These are phyloP conservation scores for Ustilago nuda DNA, from an alignment of 1,284 basidiomycete species.

Conservation along the genomic window DNA sequence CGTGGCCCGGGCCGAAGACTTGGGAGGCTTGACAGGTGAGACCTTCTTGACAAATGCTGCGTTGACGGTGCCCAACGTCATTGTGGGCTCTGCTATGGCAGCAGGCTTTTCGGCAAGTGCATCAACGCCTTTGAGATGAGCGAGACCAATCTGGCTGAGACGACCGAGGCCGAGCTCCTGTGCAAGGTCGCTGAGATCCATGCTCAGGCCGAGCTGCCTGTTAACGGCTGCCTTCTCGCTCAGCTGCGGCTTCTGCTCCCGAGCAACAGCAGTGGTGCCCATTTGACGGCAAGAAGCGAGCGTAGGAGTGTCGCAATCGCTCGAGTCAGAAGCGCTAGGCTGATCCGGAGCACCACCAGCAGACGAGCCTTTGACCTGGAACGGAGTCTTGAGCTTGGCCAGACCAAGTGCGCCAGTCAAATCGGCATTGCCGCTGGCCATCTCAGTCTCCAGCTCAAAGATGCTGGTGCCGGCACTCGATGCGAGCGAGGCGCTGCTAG, in stretches of 20 bases:
- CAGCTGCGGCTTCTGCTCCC: conserved; percentile 4
- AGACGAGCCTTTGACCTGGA: conserved; percentile 30
- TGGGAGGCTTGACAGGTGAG: conserved; percentile 46
- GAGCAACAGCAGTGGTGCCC: conserved; percentile 9
- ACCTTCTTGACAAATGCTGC: conserved; percentile 11
- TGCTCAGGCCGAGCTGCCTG: conserved; percentile 46
- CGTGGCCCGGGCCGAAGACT: conserved; percentile 37
- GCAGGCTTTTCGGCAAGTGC: conserved; percentile 28
- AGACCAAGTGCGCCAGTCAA: not conserved
- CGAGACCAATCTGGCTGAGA: conserved; percentile 45
- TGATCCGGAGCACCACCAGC: conserved; percentile 1
- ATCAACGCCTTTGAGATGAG: conserved; percentile 39
- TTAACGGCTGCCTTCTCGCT: conserved; percentile 13
- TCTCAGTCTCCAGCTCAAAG: conserved; percentile 30
- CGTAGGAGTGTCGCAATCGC: conserved; percentile 56
- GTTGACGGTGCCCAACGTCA: conserved; percentile 4
- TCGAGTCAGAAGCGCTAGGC: conserved; percentile 25
- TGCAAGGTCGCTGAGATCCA: conserved; percentile 52
- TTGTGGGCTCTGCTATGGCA: not conserved
- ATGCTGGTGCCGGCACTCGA: conserved; percentile 46
- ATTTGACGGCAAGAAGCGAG: conserved; percentile 47
- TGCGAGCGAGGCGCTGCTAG: conserved; percentile 39
- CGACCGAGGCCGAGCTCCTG: conserved; percentile 53
- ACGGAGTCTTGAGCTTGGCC: conserved; percentile 38
- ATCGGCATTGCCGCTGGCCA: conserved; percentile 4